Conservation (phyloP, 2,329 filamentous ascomycete species). For the Elsinoe necatrix region DNA sequence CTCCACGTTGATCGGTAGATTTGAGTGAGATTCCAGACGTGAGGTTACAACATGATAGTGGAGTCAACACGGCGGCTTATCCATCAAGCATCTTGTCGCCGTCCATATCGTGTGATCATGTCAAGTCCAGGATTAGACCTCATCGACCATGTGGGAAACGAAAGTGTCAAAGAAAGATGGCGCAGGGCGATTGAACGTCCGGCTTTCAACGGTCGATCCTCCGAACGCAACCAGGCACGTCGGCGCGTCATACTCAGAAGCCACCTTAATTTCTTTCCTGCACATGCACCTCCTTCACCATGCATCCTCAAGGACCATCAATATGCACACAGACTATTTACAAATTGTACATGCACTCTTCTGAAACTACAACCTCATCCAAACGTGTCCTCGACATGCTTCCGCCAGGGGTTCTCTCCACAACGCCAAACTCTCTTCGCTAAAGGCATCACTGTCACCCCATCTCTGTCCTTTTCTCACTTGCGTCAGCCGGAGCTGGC, state of each 20-base stretch:
- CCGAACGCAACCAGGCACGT: neutral
- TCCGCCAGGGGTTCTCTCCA: neutral
- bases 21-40: neutral
- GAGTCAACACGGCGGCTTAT: neutral
- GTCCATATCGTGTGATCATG: neutral
- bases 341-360: conserved; percentile 2
- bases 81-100: neutral
- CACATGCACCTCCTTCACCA: neutral
- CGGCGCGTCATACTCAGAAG: conserved; percentile 1
- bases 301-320: conserved; percentile 3
- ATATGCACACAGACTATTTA: neutral
- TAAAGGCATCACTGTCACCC: neutral
- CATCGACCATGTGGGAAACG: neutral
- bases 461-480: neutral
- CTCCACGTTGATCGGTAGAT: neutral
- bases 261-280: neutral
- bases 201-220: conserved; percentile 10
- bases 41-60: neutral
- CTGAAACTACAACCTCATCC: neutral
- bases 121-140: neutral
- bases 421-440: conserved; percentile 9
- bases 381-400: neutral
- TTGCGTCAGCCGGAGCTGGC: conserved; percentile 27
- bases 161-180: conserved; percentile 7
- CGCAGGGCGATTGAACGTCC: conserved; percentile 11